Evolutionary conservation across 139 green algal species (phyloP), one percentile per base, ranked within the genome.

Genomic region (Pseudopediastrum boryanum): DNA sequence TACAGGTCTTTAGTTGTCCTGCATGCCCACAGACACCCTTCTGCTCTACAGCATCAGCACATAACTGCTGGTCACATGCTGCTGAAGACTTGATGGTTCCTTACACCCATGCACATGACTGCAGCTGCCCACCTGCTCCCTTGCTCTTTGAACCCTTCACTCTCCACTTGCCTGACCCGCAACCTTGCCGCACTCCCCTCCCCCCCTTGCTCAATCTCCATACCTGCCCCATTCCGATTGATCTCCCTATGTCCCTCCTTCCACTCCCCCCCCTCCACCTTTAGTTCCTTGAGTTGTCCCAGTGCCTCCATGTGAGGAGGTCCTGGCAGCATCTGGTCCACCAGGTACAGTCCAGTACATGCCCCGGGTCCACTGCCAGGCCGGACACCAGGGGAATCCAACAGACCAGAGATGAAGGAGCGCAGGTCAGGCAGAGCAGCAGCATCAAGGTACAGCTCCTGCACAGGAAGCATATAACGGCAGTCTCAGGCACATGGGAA

Each of bases 331-430:
- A 48, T 29, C 27, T 78, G 71, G 64, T 78, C 71, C 27, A 78
- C 13, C 71, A 78, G n/a, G 39, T 56, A 78, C 52, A 78, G n/a
- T n/a, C 39, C 56, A 7, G 71, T 78, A 21, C 68, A 39, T 29
- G 71, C 39, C 1, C 71, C 71, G 21, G 54, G 54, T 4, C 71
- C 71, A 12, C 3, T 33, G 3, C 10, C n/a, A 3, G 71, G 54
- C 3, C 68, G 68, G 39, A 70, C 69, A 16, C 54, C 38, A 7
- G n/a, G 23, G 2, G 52, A 54, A 52, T 31, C n/a, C n/a, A n/a
- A n/a, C 8, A 21, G 52, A 62, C 54, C 54, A 58, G 35, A 56
- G 39, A 78, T 54, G 16, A 78, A 39, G n/a, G 67, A 52, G 19
- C 38, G 36, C 33, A 69, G 38, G 6, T 58, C 38, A 42, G 71